A percentile compares a stretch with the other conserved stretches of the same genome.
These are phyloP conservation scores for Hymenoscyphus fraxineus DNA, from an alignment of 2,329 filamentous ascomycete genomes.

Conservation along the genomic window DNA sequence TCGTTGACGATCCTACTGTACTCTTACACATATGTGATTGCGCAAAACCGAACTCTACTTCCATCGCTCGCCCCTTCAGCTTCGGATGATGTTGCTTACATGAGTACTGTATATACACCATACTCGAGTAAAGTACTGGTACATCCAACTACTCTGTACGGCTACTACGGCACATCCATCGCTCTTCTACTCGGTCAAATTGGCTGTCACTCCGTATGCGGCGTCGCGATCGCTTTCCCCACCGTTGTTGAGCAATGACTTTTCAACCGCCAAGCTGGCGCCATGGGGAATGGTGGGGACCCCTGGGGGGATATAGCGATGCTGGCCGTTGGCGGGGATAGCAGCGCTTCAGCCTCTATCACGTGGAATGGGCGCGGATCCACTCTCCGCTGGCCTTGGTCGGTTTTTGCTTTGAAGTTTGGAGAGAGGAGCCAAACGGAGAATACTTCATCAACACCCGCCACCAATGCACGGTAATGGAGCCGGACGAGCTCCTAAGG, in stretches of 20 bases:
- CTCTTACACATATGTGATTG: too few relatives aligned
- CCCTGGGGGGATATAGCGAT: too few relatives aligned
- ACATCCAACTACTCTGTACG: not conserved
- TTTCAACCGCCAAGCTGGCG: not conserved
- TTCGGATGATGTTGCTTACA: too few relatives aligned
- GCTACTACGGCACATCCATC: not conserved
- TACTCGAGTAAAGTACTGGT: not conserved
- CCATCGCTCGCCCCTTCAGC: too few relatives aligned
- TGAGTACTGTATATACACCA: too few relatives aligned
- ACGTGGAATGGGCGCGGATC: not conserved
- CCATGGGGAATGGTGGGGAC: conserved; percentile 1
- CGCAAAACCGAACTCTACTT: too few relatives aligned
- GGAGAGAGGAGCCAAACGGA: not conserved
- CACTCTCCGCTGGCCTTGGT: not conserved
- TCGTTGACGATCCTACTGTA: too few relatives aligned
- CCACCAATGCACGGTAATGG: too few relatives aligned
- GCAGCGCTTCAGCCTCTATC: not conserved
- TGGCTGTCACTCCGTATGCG: not conserved
- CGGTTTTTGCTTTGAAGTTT: not conserved
- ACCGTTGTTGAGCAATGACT: not conserved
- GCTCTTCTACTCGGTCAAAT: not conserved
- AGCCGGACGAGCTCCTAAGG: too few relatives aligned
- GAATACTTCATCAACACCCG: not conserved
- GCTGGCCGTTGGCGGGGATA: not conserved
- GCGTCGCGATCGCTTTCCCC: not conserved